A percentile compares a stretch with the other conserved stretches of the same genome.
Evolutionary conservation across 805 yeast species (phyloP).

Genomic region (Limtongozyma cylindracea): DNA sequence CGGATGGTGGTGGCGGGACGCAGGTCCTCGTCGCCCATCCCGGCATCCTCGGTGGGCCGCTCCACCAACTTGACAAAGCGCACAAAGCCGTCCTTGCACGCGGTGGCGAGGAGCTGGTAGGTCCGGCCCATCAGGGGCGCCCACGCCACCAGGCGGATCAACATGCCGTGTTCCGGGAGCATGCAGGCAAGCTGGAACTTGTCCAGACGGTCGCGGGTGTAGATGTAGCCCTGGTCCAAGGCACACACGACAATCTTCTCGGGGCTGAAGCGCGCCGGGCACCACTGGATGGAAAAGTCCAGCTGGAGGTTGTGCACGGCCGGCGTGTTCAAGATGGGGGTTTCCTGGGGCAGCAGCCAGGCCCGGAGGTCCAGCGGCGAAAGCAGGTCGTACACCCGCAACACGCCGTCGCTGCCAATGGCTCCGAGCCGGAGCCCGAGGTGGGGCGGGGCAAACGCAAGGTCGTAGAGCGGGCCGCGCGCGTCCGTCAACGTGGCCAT

Average conservation of each 20-base stretch:
- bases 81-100: constrained; percentile 83
- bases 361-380: constrained; percentile 73
- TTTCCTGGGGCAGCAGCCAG: constrained; percentile 62
- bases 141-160: constrained; percentile 81
- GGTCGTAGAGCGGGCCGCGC: constrained; percentile 71
- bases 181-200: constrained; percentile 25
- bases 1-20: constrained; percentile 5
- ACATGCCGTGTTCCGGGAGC: constrained; percentile 65
- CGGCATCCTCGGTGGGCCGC: constrained; percentile 11
- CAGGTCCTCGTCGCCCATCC: too few relatives aligned
- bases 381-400: constrained; percentile 65
- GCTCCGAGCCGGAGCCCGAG: constrained; percentile 64
- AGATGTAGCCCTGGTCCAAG: constrained; percentile 69
- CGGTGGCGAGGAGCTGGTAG: constrained; percentile 78
- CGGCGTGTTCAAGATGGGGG: constrained; percentile 38
- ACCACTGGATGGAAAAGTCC: constrained; percentile 74
- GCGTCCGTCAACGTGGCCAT: constrained; percentile 64
- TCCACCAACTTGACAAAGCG: constrained; percentile 49
- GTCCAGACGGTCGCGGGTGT: constrained; percentile 6
- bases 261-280: constrained; percentile 57
- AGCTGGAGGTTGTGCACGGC: constrained; percentile 66
- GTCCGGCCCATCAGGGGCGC: constrained; percentile 90
- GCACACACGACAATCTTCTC: constrained; percentile 74
- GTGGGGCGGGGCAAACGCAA: constrained; percentile 74
- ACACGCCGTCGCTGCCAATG: constrained; percentile 71